phyloP scores from a whole-genome alignment of 495 filamentous ascomycete genomes.

The Mycothermus thermophilus region DNA sequence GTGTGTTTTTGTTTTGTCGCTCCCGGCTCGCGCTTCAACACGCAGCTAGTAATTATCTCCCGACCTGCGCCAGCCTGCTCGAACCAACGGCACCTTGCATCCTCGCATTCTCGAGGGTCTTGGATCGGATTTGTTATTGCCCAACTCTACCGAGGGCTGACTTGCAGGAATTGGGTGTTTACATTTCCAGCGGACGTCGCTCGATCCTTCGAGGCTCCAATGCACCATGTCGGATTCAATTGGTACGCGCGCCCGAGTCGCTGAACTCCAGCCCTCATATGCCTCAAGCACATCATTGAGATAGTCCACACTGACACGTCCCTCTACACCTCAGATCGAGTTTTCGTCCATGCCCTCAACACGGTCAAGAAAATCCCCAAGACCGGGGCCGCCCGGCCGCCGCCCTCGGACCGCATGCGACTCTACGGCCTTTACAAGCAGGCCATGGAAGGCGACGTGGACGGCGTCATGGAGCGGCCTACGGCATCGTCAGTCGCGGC shows the following conservation, averaged over 20 bases:
- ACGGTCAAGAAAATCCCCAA: conserved; percentile 95
- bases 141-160: too few species aligned
- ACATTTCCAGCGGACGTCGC: too few species aligned
- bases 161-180: too few species aligned
- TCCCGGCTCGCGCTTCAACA: too few species aligned
- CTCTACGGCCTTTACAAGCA: conserved; percentile 98
- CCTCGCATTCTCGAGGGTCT: too few species aligned
- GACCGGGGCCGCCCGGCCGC: conserved; percentile 77
- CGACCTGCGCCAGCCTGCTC: too few species aligned
- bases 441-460: conserved; percentile 94
- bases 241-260: conserved; percentile 7
- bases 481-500: conserved; percentile 20
- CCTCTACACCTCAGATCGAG: conserved; percentile 51
- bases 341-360: conserved; percentile 96
- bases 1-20: too few species aligned
- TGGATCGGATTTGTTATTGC: too few species aligned
- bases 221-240: conserved; percentile 13
- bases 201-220: too few species aligned
- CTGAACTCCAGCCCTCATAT: background rate
- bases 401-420: conserved; percentile 66
- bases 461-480: conserved; percentile 80
- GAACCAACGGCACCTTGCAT: too few species aligned
- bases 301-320: conserved; percentile 12
- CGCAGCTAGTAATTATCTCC: too few species aligned
- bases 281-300: conserved; percentile 1